Evolutionary conservation across 2,329 filamentous ascomycete species (phyloP), one percentile per base, ranked within the genome.

Genomic region (Penicillium glabrum): DNA sequence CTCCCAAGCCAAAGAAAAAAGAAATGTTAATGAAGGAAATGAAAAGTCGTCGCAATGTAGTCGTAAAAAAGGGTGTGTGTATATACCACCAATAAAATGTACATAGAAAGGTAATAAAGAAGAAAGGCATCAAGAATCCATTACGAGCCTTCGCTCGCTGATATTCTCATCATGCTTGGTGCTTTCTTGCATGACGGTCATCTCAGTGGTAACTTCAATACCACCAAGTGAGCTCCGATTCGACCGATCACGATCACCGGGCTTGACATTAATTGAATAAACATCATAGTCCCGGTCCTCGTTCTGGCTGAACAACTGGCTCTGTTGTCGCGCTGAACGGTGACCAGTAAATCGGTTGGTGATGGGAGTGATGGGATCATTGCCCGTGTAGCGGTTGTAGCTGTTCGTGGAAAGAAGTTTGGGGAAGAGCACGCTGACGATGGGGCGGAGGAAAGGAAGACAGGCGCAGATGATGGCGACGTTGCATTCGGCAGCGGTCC

Each of bases 401-500:
- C 67, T 68, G 46, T 64, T 61, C 10, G 64, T 70, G 1, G 69
- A 67, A 23, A 72, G 64, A 11, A 72, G 56, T 23, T 62, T 68
- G 35, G 77, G 77, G 61, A 77, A 73, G 58, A 79, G 71, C 29
- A 68, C 66, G 54, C 66, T 73, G 59, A 75, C 63, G 10, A 77
- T 59, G 3, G 73, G 72, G 4, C 75, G 72, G 31, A 77, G 67
- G 54, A 73, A 74, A 11, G 75, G 75, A 5, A 77, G 72, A 23
- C 72, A 77, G 39, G 74, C 70, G 55, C 74, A 76, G 43, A 77
- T 73, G 37, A 78, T 78, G 33, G 72, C 74, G 43, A 77, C 68
- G 56, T 77, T 77, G 63, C 72, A 71, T 61, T 78, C 75, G 39
- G 75, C 74, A 6, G 75, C 70, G 5, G 75, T 76, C 75, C 75